These are phyloP conservation scores for Suillus tomentosus DNA, from an alignment of 768 basidiomycete species.

Conservation along the genomic window DNA sequence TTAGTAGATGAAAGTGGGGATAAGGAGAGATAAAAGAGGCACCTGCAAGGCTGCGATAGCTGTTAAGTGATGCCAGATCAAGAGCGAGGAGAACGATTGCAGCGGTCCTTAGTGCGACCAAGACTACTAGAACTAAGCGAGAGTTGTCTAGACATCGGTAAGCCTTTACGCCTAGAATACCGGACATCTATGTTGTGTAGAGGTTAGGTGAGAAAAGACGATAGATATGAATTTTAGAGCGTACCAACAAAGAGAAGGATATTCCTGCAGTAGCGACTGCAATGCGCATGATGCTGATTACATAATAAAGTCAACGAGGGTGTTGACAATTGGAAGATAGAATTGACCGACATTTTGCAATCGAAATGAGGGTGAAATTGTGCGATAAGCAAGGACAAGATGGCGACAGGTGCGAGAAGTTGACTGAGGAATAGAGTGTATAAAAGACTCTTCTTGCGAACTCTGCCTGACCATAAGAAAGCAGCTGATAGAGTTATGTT, in stretches of 20 bases:
- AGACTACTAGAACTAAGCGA: slow-evolving; percentile 48
- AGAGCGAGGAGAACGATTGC: slow-evolving; percentile 44
- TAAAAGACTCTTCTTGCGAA: slow-evolving; percentile 62
- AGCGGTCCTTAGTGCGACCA: slow-evolving; percentile 45
- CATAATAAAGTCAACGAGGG: not conserved
- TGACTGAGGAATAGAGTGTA: slow-evolving; percentile 59
- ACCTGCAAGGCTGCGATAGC: slow-evolving; percentile 53
- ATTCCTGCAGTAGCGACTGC: slow-evolving; percentile 38
- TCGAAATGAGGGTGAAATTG: slow-evolving; percentile 43
- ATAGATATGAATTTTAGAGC: not conserved
- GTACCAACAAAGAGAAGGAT: slow-evolving; percentile 45
- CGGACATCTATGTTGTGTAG: slow-evolving; percentile 47
- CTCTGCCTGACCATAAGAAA: slow-evolving; percentile 55
- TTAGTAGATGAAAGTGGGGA: not conserved
- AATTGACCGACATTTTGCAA: slow-evolving; percentile 49
- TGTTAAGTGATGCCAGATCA: slow-evolving; percentile 41
- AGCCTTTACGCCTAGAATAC: slow-evolving; percentile 65
- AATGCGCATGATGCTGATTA: slow-evolving; percentile 38
- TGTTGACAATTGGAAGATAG: not conserved
- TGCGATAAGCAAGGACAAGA: slow-evolving; percentile 46
- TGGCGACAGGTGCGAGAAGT: slow-evolving; percentile 47
- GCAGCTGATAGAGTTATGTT: slow-evolving; percentile 52
- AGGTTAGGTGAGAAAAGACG: not conserved
- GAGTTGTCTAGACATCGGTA: slow-evolving; percentile 65
- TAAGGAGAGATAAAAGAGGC: slow-evolving; percentile 9